Percentiles rank a stretch among this genome's conserved stretches.
Evolutionary conservation across 2,329 filamentous ascomycete species (phyloP).

Genomic region (Exophiala spinifera): DNA sequence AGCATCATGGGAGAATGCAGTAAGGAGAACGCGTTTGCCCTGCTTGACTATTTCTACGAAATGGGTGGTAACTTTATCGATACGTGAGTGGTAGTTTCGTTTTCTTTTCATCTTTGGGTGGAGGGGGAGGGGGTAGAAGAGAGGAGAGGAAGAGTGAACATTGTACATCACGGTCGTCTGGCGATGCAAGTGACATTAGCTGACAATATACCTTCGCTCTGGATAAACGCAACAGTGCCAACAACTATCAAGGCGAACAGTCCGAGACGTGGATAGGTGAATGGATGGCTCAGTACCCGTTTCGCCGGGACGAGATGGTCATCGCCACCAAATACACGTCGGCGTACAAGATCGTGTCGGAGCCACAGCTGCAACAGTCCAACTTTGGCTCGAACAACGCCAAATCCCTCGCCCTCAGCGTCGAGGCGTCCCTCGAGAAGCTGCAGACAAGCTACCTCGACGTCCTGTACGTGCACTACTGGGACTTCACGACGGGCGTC

Average conservation of each 20-base stretch:
- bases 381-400: constrained; percentile 44
- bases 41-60: constrained; percentile 48
- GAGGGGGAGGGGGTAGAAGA: too few species aligned
- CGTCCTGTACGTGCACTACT: constrained; percentile 42
- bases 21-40: constrained; percentile 45
- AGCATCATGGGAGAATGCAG: constrained; percentile 34
- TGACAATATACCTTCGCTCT: neutral
- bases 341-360: constrained; percentile 30
- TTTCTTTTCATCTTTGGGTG: neutral
- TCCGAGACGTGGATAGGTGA: constrained; percentile 51
- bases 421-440: constrained; percentile 35
- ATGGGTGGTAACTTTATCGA: constrained; percentile 54
- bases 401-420: constrained; percentile 34
- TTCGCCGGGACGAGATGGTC: constrained; percentile 49
- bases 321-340: constrained; percentile 55
- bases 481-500: constrained; percentile 65
- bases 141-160: too few species aligned
- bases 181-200: too few species aligned
- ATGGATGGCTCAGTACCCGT: constrained; percentile 47
- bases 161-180: too few species aligned
- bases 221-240: constrained; percentile 33
- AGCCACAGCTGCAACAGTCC: constrained; percentile 28
- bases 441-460: constrained; percentile 39
- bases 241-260: constrained; percentile 43
- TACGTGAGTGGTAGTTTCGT: constrained; percentile 33